Conservation (phyloP, 1,139 yeast species). For the Candida labiduridarum region DNA sequence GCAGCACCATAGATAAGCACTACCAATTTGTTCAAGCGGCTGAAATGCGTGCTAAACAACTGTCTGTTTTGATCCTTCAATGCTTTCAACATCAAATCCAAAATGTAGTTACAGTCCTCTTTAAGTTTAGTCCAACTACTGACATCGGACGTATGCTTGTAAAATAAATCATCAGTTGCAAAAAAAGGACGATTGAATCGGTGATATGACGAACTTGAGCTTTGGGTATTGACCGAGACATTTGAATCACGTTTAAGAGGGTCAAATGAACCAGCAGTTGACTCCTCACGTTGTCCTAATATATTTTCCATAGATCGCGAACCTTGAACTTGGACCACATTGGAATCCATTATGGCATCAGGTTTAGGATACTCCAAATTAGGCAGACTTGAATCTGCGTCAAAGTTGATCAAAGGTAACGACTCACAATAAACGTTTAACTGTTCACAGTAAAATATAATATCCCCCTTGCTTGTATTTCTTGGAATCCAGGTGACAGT, state of each 20-base stretch:
- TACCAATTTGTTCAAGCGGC: conserved; percentile 50
- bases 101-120: conserved; percentile 45
- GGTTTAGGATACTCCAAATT: conserved; percentile 33
- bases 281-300: conserved; percentile 12
- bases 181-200: conserved; percentile 47
- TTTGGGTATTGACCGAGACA: conserved; percentile 32
- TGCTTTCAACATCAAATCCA: conserved; percentile 51
- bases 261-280: conserved; percentile 22
- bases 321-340: conserved; percentile 20
- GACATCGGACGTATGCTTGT: conserved; percentile 58
- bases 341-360: conserved; percentile 26
- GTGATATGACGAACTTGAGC: conserved; percentile 37
- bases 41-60: conserved; percentile 54
- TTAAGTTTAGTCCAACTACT: conserved; percentile 58
- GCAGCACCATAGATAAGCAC: conserved; percentile 53
- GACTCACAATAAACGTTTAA: conserved; percentile 59
- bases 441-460: conserved; percentile 61
- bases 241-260: conserved; percentile 44
- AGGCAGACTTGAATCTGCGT: conserved; percentile 20
- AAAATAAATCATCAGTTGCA: conserved; percentile 48
- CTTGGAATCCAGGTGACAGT: conserved; percentile 55
- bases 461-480: conserved; percentile 55
- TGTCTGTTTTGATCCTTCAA: conserved; percentile 51
- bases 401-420: conserved; percentile 46
- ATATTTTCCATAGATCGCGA: conserved; percentile 12